These are phyloP conservation scores for Blastocystis sp. DNA, from an alignment of 352 stramenopile genomes.

Conservation along the genomic window DNA sequence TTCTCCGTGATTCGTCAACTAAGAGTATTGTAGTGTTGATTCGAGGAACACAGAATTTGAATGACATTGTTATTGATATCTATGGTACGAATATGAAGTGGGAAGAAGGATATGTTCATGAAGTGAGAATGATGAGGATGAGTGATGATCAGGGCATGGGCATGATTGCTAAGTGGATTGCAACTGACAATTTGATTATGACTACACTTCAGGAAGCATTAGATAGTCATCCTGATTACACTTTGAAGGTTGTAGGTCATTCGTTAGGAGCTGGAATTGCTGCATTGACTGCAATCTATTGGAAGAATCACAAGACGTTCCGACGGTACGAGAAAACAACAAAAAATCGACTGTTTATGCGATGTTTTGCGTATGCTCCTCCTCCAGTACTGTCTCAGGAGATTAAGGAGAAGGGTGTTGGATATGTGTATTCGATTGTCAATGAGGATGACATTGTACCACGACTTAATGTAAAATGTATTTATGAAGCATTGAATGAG, in stretches of 20 bases:
- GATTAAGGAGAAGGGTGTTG: conserved; percentile 40
- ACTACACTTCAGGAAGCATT: conserved; percentile 23
- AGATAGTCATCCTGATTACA: background rate
- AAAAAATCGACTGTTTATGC: background rate
- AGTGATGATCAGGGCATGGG: conserved; percentile 1
- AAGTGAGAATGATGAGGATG: background rate
- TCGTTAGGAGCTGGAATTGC: conserved; percentile 54
- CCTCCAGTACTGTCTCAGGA: conserved; percentile 30
- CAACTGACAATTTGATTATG: background rate
- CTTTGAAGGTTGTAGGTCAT: conserved; percentile 28
- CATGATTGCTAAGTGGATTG: conserved; percentile 37
- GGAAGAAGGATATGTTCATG: conserved; percentile 48
- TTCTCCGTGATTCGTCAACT: background rate
- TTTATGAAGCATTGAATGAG: background rate
- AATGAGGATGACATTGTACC: conserved; percentile 61
- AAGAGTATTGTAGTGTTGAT: conserved; percentile 46
- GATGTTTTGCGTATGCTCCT: conserved; percentile 36
- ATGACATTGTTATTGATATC: conserved; percentile 38
- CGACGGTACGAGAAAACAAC: background rate
- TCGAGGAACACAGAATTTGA: background rate
- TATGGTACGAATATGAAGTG: conserved; percentile 8
- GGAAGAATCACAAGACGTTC: conserved; percentile 49
- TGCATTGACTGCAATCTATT: conserved; percentile 24
- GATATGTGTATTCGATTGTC: conserved; percentile 41
- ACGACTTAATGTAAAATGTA: conserved; percentile 8